A percentile compares a stretch with the other conserved stretches of the same genome.
These are phyloP conservation scores for Vigna reflexopilosa DNA, from an alignment of 306 rosid species.

Conservation along the genomic window DNA sequence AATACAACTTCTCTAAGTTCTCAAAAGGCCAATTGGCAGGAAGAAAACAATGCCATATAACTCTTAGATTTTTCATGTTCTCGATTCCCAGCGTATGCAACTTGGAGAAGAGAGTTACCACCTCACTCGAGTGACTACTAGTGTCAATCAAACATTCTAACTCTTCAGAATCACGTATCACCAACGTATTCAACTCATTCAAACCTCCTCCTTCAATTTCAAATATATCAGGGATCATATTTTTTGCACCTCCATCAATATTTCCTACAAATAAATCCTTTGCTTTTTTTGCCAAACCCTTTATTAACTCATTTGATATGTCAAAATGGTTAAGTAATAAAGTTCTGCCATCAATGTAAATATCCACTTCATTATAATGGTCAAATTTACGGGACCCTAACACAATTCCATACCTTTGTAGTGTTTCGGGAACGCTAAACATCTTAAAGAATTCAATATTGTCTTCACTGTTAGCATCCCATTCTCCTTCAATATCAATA, in stretches of 20 bases:
- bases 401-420: background rate
- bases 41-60: slow-evolving; percentile 12
- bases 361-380: too few relatives aligned
- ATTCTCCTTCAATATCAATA: background rate
- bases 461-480: background rate
- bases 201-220: background rate
- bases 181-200: slow-evolving; percentile 25
- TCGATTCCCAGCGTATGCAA: background rate
- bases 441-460: background rate
- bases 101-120: slow-evolving; percentile 18
- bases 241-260: background rate
- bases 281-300: background rate
- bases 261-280: background rate
- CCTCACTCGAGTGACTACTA: background rate
- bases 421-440: background rate
- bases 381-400: background rate
- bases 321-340: background rate
- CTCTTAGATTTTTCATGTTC: background rate
- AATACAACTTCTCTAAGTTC: slow-evolving; percentile 13
- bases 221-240: slow-evolving; percentile 27
- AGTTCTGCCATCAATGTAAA: background rate
- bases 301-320: background rate
- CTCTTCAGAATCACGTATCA: background rate
- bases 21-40: slow-evolving; percentile 1
- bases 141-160: slow-evolving; percentile 37